Conservation (phyloP, 179 eudicot species). For the Patellifolia procumbens region DNA sequence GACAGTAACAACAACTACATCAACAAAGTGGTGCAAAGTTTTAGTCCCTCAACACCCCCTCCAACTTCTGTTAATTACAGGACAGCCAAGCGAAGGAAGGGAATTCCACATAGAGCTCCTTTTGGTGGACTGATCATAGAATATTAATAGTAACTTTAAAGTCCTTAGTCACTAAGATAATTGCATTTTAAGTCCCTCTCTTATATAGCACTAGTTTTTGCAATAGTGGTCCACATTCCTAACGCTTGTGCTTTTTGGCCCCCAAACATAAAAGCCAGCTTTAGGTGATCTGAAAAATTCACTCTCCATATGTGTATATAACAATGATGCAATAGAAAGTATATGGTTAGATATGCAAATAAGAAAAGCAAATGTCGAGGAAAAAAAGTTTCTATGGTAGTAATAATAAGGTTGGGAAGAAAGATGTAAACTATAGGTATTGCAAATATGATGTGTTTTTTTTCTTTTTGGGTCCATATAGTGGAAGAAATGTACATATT, state of each 20-base stretch:
- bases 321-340: slow-evolving; percentile 32
- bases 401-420: slow-evolving; percentile 20
- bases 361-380: neutral
- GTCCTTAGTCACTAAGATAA: slow-evolving; percentile 20
- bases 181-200: slow-evolving; percentile 22
- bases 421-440: slow-evolving; percentile 13
- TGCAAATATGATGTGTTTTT: slow-evolving; percentile 15
- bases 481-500: slow-evolving; percentile 28
- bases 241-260: slow-evolving; percentile 35
- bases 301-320: slow-evolving; percentile 19
- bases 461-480: slow-evolving; percentile 10
- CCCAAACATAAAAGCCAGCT: slow-evolving; percentile 32
- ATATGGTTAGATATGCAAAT: slow-evolving; percentile 28
- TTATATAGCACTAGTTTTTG: slow-evolving; percentile 19
- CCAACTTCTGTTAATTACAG: slow-evolving; percentile 55
- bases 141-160: slow-evolving; percentile 32
- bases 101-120: slow-evolving; percentile 97
- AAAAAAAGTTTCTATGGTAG: slow-evolving; percentile 1
- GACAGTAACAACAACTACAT: slow-evolving; percentile 29
- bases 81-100: slow-evolving; percentile 82
- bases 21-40: slow-evolving; percentile 48
- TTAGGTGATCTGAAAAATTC: slow-evolving; percentile 22
- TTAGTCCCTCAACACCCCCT: slow-evolving; percentile 87
- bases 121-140: slow-evolving; percentile 59
- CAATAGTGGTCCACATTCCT: slow-evolving; percentile 26